Evolutionary conservation across 345 rosid species (phyloP).

Genomic region (Salix brachista): DNA sequence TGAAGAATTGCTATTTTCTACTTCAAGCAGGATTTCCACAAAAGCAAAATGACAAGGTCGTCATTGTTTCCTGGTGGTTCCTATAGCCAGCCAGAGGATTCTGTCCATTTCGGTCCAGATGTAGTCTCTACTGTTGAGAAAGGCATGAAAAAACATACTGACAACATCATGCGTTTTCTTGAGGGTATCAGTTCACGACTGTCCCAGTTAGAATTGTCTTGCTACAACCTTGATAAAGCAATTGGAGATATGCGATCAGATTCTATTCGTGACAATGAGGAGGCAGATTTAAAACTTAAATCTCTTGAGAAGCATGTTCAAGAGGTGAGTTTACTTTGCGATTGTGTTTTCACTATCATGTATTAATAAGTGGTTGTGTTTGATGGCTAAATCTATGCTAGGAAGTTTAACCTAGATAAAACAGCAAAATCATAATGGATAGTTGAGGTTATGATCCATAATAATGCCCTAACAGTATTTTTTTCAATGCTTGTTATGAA

Average conservation of each 20-base stretch:
- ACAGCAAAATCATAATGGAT: neutral
- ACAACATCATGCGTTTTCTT: slow-evolving; percentile 81
- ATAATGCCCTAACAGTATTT: neutral
- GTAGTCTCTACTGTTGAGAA: slow-evolving; percentile 56
- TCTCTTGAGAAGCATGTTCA: slow-evolving; percentile 90
- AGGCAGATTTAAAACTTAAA: slow-evolving; percentile 79
- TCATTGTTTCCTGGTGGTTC: slow-evolving; percentile 52
- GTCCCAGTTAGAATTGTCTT: slow-evolving; percentile 82
- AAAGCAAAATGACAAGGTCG: slow-evolving; percentile 65
- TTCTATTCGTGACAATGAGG: slow-evolving; percentile 59
- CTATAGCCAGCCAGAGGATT: slow-evolving; percentile 86
- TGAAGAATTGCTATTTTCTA: neutral
- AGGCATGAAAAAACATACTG: slow-evolving; percentile 75
- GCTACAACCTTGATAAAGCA: slow-evolving; percentile 92
- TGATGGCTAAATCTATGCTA: neutral
- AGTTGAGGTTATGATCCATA: neutral
- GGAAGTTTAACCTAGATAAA: neutral
- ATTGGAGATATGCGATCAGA: slow-evolving; percentile 92
- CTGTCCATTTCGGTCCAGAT: slow-evolving; percentile 46
- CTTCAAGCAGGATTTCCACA: slow-evolving; percentile 66
- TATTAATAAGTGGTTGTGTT: neutral
- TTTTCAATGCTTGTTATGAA: neutral
- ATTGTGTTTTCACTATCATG: neutral
- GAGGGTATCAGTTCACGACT: slow-evolving; percentile 96
- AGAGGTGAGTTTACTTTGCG: slow-evolving; percentile 48